Conservation (phyloP, 208 protist genomes). For the Leishmania turanica region DNA sequence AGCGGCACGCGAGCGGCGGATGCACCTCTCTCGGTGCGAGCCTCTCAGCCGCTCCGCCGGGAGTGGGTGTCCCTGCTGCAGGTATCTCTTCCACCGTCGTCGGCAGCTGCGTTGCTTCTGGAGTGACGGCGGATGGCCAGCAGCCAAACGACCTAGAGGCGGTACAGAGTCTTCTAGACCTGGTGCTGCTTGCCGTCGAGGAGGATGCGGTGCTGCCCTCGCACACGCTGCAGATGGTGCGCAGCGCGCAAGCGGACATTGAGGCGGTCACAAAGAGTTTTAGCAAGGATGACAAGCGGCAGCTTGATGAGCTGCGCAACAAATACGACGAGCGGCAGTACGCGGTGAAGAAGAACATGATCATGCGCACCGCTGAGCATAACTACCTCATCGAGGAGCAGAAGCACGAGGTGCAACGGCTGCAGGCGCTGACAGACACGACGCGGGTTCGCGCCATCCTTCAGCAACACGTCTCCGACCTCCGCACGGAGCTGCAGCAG, state of each 20-base stretch:
- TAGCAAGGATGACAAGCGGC: slow-evolving; percentile 38
- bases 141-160: slow-evolving; percentile 43
- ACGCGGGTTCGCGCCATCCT: slow-evolving; percentile 41
- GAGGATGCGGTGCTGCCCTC: slow-evolving; percentile 52
- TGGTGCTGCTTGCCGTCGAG: slow-evolving; percentile 85
- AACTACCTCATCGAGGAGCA: slow-evolving; percentile 49
- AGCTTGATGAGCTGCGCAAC: slow-evolving; percentile 36
- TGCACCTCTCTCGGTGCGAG: neutral
- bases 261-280: slow-evolving; percentile 27
- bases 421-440: slow-evolving; percentile 67
- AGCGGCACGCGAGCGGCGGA: neutral
- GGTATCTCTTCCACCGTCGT: neutral
- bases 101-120: neutral
- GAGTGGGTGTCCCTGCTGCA: too few relatives aligned
- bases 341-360: slow-evolving; percentile 59
- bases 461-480: slow-evolving; percentile 30
- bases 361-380: slow-evolving; percentile 48
- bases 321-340: slow-evolving; percentile 62
- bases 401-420: slow-evolving; percentile 63
- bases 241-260: slow-evolving; percentile 13
- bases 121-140: slow-evolving; percentile 6
- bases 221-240: slow-evolving; percentile 32
- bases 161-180: slow-evolving; percentile 83
- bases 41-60: slow-evolving; percentile 2
- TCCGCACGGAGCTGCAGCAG: slow-evolving; percentile 50